phyloP scores from a whole-genome alignment of 345 rosid species.

The Eucalyptus guilfoylei region DNA sequence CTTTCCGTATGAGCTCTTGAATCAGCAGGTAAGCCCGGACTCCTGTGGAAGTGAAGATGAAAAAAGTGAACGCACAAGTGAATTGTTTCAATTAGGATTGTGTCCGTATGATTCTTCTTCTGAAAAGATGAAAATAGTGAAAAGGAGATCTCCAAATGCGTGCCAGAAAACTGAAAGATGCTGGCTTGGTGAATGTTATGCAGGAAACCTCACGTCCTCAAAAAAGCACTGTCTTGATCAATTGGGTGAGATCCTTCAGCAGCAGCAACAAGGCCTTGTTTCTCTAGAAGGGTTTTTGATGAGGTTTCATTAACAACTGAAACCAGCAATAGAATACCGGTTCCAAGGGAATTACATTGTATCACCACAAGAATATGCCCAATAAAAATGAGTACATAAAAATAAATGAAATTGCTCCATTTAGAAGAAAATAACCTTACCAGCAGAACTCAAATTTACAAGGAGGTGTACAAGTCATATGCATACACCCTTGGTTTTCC shows the following conservation, averaged over 20 bases:
- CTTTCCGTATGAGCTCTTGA: too few species aligned
- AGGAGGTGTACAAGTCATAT: conserved; percentile 97
- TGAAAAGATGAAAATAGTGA: background rate
- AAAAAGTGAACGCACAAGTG: background rate
- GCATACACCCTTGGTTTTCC: conserved; percentile 99
- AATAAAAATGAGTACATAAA: background rate
- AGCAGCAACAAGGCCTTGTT: background rate
- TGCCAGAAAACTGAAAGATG: background rate
- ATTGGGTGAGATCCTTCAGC: background rate
- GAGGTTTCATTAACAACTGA: background rate
- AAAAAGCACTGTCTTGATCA: background rate
- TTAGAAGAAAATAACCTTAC: conserved; percentile 19
- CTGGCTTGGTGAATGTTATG: background rate
- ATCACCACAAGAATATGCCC: background rate
- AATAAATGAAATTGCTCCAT: background rate
- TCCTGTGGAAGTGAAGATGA: too few species aligned
- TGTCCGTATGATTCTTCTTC: background rate
- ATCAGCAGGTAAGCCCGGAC: too few species aligned
- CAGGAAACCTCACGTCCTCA: background rate
- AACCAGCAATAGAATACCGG: background rate
- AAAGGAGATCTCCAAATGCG: background rate
- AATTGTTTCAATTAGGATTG: background rate
- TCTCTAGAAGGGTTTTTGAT: background rate
- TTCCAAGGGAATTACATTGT: background rate
- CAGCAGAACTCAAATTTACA: conserved; percentile 99